Conservation (phyloP, 1,139 yeast species). For the Magnusiomyces ingens region DNA sequence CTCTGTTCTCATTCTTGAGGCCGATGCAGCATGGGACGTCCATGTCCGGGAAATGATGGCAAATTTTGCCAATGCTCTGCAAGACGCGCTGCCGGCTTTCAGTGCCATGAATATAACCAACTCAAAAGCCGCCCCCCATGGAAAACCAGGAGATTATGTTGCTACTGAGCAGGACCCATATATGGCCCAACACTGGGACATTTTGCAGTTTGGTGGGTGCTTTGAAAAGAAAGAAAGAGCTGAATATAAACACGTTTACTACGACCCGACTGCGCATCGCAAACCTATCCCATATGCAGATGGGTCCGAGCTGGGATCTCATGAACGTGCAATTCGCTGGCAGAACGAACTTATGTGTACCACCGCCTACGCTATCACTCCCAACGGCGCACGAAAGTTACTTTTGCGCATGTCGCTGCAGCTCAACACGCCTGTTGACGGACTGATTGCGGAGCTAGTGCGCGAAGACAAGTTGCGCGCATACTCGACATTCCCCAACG, state of each 20-base stretch:
- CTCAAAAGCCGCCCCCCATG: too few species aligned
- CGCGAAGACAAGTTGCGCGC: neutral
- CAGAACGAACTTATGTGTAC: conserved; percentile 16
- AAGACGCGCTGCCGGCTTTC: too few species aligned
- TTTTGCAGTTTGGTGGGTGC: conserved; percentile 12
- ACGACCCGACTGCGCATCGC: too few species aligned
- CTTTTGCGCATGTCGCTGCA: conserved; percentile 18
- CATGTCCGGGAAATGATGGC: neutral
- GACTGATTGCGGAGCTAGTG: conserved; percentile 15
- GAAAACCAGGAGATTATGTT: too few species aligned
- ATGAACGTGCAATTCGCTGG: neutral
- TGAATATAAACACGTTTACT: too few species aligned
- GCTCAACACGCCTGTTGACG: conserved; percentile 18
- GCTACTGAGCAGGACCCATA: conserved; percentile 11
- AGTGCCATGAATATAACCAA: too few species aligned
- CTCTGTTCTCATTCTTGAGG: neutral
- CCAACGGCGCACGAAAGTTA: conserved; percentile 18
- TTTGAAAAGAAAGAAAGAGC: neutral
- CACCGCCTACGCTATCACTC: conserved; percentile 20
- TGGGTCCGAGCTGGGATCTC: too few species aligned
- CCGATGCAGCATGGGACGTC: conserved; percentile 1
- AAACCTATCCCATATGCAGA: too few species aligned
- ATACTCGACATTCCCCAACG: neutral
- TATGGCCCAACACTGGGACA: conserved; percentile 10
- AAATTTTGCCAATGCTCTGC: neutral